Evolutionary conservation across 495 filamentous ascomycete genomes (phyloP).

Genomic region (Lichina pygmaea): DNA sequence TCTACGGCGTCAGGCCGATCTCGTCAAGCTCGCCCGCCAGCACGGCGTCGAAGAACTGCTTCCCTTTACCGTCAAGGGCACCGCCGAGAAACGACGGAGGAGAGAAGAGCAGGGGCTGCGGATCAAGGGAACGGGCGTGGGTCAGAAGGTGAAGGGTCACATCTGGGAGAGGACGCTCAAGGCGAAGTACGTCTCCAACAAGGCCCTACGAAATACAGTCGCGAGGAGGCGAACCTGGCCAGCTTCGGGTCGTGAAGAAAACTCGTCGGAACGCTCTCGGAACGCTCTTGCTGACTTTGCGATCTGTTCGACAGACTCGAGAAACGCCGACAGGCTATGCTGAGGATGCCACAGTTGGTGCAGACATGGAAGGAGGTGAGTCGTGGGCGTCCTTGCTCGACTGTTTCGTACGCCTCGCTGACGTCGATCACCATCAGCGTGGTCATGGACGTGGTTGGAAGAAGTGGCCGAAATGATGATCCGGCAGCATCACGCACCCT

Average conservation of each 20-base stretch:
- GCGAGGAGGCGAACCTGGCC: neutral
- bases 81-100: slow-evolving; percentile 34
- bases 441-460: slow-evolving; percentile 77
- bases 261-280: too few relatives aligned
- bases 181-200: slow-evolving; percentile 24
- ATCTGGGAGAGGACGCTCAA: slow-evolving; percentile 72
- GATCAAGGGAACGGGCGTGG: slow-evolving; percentile 74
- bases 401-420: slow-evolving; percentile 5
- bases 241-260: too few relatives aligned
- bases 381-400: slow-evolving; percentile 1
- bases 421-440: slow-evolving; percentile 20
- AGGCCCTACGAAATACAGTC: neutral
- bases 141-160: slow-evolving; percentile 87
- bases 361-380: slow-evolving; percentile 78
- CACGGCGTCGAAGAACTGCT: slow-evolving; percentile 66
- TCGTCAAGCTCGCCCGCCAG: slow-evolving; percentile 60
- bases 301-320: slow-evolving; percentile 30
- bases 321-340: slow-evolving; percentile 70
- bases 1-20: slow-evolving; percentile 65
- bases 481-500: too few relatives aligned
- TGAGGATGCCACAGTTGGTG: slow-evolving; percentile 76
- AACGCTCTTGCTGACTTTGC: too few relatives aligned
- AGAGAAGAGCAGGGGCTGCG: slow-evolving; percentile 44
- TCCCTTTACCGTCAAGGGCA: slow-evolving; percentile 50
- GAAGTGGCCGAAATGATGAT: slow-evolving; percentile 49